Conservation (phyloP, 1,284 basidiomycete genomes). For the Apiotrichum gamsii region DNA sequence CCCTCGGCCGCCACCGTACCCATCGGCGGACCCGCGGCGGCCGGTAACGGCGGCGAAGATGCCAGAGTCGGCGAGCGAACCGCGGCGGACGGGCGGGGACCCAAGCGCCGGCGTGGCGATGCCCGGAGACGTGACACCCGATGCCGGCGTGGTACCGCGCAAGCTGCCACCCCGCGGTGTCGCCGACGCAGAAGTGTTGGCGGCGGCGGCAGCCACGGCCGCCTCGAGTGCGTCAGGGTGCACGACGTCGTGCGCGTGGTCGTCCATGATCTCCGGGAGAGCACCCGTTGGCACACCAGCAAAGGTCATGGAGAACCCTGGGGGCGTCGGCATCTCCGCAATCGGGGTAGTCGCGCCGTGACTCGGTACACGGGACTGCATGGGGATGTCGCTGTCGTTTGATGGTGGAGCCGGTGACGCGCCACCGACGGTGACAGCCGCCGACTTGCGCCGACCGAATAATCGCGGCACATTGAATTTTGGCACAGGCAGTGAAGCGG, state of each 20-base stretch:
- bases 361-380: background rate
- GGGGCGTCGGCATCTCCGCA: background rate
- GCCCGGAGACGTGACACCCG: background rate
- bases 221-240: slow-evolving; percentile 6
- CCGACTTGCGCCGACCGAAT: no score
- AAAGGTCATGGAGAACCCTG: slow-evolving; percentile 8
- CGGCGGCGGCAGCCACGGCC: background rate
- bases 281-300: slow-evolving; percentile 8
- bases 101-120: background rate
- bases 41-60: background rate
- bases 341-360: no score
- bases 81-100: background rate
- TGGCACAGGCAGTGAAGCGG: no score
- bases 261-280: slow-evolving; percentile 12
- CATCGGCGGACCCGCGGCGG: background rate
- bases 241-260: slow-evolving; percentile 11
- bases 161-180: background rate
- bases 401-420: background rate
- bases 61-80: background rate
- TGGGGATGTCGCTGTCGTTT: background rate
- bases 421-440: background rate
- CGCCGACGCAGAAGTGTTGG: background rate
- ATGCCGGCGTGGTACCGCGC: background rate
- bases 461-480: background rate
- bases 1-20: background rate